phyloP scores from a whole-genome alignment of 495 filamentous ascomycete species.

The Podospora didyma region DNA sequence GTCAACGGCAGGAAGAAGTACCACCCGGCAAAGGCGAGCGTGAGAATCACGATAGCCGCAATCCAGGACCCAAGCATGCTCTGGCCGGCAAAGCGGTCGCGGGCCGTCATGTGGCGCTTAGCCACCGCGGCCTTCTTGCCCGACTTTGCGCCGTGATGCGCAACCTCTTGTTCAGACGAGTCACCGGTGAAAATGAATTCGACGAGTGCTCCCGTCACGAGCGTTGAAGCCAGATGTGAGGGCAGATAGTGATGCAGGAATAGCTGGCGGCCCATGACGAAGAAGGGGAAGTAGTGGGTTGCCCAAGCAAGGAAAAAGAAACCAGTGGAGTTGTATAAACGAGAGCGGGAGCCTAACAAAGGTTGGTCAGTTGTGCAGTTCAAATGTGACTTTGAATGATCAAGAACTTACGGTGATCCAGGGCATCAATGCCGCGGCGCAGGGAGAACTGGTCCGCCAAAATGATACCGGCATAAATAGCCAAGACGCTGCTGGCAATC shows the following conservation, averaged over 20 bases:
- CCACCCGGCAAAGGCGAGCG: conserved; percentile 71
- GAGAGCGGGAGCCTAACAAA: conserved; percentile 71
- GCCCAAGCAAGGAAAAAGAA: conserved; percentile 99
- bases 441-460: conserved; percentile 90
- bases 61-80: conserved; percentile 75
- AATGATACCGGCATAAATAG: conserved; percentile 89
- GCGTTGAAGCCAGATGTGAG: conserved; percentile 84
- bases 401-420: conserved; percentile 79
- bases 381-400: background rate
- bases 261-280: conserved; percentile 93
- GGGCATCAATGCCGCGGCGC: conserved; percentile 84
- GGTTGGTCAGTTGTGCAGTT: conserved; percentile 14
- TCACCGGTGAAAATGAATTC: conserved; percentile 96
- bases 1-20: conserved; percentile 92
- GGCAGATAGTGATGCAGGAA: conserved; percentile 98
- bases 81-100: conserved; percentile 76
- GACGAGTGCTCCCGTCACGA: conserved; percentile 91
- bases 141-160: conserved; percentile 44
- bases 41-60: conserved; percentile 65
- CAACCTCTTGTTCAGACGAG: conserved; percentile 51
- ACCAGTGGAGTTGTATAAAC: conserved; percentile 95
- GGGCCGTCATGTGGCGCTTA: conserved; percentile 60
- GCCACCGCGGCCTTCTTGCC: conserved; percentile 44
- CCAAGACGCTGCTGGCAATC: conserved; percentile 85
- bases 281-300: conserved; percentile 97